Evolutionary conservation across 2,329 filamentous ascomycete species (phyloP).

Genomic region (Diaporthe batatas): DNA sequence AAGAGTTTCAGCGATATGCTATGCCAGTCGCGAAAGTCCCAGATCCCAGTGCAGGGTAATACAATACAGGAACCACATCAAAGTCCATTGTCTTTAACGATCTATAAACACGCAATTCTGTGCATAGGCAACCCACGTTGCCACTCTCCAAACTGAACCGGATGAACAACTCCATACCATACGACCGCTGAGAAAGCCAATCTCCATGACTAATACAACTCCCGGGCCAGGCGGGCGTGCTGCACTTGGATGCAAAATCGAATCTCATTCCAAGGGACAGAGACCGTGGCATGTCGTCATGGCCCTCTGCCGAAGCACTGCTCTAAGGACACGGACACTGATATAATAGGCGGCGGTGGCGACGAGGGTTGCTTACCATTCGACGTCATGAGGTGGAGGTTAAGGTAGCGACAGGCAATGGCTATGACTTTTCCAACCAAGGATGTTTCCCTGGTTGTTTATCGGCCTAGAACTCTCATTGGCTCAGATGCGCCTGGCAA

Average conservation of each 20-base stretch:
- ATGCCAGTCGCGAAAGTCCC: too few relatives aligned
- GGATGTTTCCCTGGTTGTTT: conserved; percentile 25
- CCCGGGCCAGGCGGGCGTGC: not conserved
- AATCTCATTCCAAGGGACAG: not conserved
- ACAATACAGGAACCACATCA: too few relatives aligned
- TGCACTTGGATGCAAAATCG: conserved; percentile 8
- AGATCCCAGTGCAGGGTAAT: too few relatives aligned
- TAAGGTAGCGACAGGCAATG: not conserved
- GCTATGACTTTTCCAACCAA: conserved; percentile 5
- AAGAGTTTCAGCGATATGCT: too few relatives aligned
- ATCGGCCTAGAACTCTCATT: conserved; percentile 1
- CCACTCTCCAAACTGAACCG: not conserved
- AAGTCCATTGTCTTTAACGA: too few relatives aligned
- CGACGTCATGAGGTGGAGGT: conserved; percentile 21
- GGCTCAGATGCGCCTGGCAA: not conserved
- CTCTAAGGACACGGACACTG: not conserved
- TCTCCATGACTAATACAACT: not conserved
- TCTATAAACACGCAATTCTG: too few relatives aligned
- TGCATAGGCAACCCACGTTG: not conserved
- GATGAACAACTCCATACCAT: not conserved
- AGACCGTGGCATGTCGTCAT: conserved; percentile 5
- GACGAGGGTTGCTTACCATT: not conserved
- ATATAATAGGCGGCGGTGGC: not conserved
- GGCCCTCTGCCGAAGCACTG: not conserved
- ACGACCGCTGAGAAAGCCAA: not conserved